Conservation (phyloP, 148 eudicot genomes). For the Vaccinium vitisidaea region DNA sequence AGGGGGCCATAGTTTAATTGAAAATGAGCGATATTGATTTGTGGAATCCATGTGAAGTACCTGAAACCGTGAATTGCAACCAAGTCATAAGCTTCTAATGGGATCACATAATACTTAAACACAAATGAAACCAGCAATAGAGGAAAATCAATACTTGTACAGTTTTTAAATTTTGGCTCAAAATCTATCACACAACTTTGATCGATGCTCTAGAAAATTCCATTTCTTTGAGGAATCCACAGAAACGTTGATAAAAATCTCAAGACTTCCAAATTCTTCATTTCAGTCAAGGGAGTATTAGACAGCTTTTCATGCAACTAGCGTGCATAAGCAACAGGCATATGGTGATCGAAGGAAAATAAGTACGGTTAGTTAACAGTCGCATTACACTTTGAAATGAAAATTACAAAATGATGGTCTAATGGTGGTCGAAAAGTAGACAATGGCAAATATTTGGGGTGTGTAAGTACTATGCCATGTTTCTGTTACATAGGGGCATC, state of each 20-base stretch:
- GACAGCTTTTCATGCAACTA: not conserved
- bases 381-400: not conserved
- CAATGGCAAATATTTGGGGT: not conserved
- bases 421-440: not conserved
- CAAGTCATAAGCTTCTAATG: not conserved
- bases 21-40: constrained; percentile 29
- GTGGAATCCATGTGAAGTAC: constrained; percentile 48
- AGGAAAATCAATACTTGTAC: not conserved
- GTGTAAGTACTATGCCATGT: not conserved
- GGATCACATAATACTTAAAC: not conserved
- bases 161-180: not conserved
- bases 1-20: constrained; percentile 83
- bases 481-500: not conserved
- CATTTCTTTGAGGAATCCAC: not conserved
- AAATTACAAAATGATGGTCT: not conserved
- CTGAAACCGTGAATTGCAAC: constrained; percentile 24
- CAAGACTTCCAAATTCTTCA: not conserved
- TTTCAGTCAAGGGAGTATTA: not conserved
- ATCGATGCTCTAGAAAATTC: not conserved
- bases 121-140: not conserved
- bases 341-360: not conserved
- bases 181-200: not conserved
- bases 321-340: not conserved
- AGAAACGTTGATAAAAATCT: not conserved
- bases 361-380: not conserved